Base-by-base conservation (phyloP, 1,139 yeast species). In the Protomyces inouyei region DNA sequence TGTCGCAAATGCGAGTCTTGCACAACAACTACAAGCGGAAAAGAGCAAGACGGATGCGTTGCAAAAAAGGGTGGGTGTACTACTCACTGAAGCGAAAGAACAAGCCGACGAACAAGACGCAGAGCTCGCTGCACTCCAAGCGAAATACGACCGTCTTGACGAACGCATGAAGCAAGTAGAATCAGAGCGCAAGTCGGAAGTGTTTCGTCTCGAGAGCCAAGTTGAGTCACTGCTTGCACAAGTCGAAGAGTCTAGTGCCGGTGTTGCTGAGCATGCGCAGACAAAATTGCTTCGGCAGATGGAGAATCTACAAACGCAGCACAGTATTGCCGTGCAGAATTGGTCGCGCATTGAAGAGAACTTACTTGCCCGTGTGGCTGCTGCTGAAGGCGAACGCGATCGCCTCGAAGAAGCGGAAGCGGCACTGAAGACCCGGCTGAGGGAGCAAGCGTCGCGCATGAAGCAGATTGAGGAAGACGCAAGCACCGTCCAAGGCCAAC, bases 261-360 rank as follows among this genome's bases (percentile, higher is more conserved):
- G 69, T 12, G 71, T 68, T 16, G 67, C 68, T 0, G 67, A 73
- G n/a, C 67, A 66, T 14, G 65, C 67, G 16, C 82, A 77, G 65
- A 72, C 71, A 18, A 72, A 72, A 43, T 66, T 75, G 21, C 68
- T 76, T 43, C 72, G 76, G 10, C 77, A 81, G 59, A 79, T 83
- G 67, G 87, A 84, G 64, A 78, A 80, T 16, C 73, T 88, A 32
- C 92, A 87, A 70, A 78, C 82, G 10, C 91, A 86, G 70, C 86
- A 85, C 71, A 78, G 85, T 6, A 80, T 84, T 25, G 87, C 91
- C 0, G 83, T 83, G 61, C 85, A 83, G 64, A 85, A 83, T 71
- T 87, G 91, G 90, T 81, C 83, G 61, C 77, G 80, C 14, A 81
- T 85, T 46, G 92, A 87, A 71, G 76, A 82, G 36, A 79, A 80